Evolutionary conservation across 1,139 yeast genomes (phyloP), one percentile per base, ranked within the genome.

Genomic region (Yamadazyma trypodendri): DNA sequence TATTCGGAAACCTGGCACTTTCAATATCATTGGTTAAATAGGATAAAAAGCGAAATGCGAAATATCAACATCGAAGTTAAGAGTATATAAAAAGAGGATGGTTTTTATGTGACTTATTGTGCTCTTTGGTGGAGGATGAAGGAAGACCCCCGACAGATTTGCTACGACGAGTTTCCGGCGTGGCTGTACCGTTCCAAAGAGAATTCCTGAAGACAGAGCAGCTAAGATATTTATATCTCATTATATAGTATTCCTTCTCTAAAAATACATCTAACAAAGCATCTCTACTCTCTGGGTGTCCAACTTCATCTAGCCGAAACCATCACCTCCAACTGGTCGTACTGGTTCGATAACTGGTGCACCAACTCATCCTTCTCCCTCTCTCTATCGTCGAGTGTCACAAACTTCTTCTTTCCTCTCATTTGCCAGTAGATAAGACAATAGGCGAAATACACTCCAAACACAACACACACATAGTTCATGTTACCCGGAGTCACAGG

Each of bases 391-490:
- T 54, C 60, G 6, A 49, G 32, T 4, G 59, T 53, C 24, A 48
- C 51, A 42, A 51, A 75, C 34, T 54, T 60, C 28, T 57, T 48
- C 38, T 56, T 57, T 5, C 74, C 79, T 48, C 70, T 56, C 17
- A 58, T 51, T 24, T 54, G 48, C 75, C 74, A 69, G 48, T 69
- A 68, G 16, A 59, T 42, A 1, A 63, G 49, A 42, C 65, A 55
- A 44, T 65, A 67, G 11, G 51, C 31, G 4, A 52, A 55, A 37
- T 55, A 65, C 7, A 61, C 66, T 0, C 56, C 73, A 39, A 68
- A 54, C 4, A 70, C 76, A 6, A 58, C 75, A 28, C 61, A 55
- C 2, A 69, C 72, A 44, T 72, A 72, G 48, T 72, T 72, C 78
- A 72, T 71, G 42, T 63, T 63, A 4, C 63, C 65, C 20, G 66